Evolutionary conservation across 257 asterid species (phyloP), one percentile per base, ranked within the genome.

Genomic region (Orobanche coerulescens): DNA sequence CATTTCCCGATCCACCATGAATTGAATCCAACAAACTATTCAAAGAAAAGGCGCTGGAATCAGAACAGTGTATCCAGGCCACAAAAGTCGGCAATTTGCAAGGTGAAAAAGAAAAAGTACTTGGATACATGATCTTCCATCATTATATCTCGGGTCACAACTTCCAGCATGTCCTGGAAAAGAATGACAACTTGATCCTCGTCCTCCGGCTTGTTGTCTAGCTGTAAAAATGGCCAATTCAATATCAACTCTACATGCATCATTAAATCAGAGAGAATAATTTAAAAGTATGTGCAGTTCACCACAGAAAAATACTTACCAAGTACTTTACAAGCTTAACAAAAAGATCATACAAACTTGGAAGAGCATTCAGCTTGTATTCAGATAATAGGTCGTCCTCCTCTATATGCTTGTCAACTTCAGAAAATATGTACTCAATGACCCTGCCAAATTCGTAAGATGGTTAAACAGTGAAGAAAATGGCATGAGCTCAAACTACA

Each of bases 81-180:
- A 31, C 67, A 59, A 55, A 69, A 71, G 12, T 58, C 10, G 52
- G 58, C 62, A 51, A 22, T n/a, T 19, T 12, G 62, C 23, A 51
- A 48, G 64, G 52, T 47, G 49, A 66, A 57, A 66, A 57, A 33
- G 58, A 65, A 63, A 49, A 57, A 72, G 71, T 83, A 89, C 98
- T 79, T 84, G 53, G 96, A 83, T 75, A 84, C 70, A 22, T 79
- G 94, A 74, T 89, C 98, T 78, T 89, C 98, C 90, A 75, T 75
- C 97, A 90, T 92, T 70, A 92, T 89, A 72, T 93, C 98, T 72
- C 93, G 83, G 25, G 94, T 80, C 75, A 93, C 97, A 24, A 93
- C 97, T 83, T 93, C 98, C 58, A 93, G 82, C 98, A 93, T 86
- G 71, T 93, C 98, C 81, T 93, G 98, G 86, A 93, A 86, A 71